Base-by-base conservation (phyloP, 2,329 filamentous ascomycete species). In the Tricladium varicosporioides region DNA sequence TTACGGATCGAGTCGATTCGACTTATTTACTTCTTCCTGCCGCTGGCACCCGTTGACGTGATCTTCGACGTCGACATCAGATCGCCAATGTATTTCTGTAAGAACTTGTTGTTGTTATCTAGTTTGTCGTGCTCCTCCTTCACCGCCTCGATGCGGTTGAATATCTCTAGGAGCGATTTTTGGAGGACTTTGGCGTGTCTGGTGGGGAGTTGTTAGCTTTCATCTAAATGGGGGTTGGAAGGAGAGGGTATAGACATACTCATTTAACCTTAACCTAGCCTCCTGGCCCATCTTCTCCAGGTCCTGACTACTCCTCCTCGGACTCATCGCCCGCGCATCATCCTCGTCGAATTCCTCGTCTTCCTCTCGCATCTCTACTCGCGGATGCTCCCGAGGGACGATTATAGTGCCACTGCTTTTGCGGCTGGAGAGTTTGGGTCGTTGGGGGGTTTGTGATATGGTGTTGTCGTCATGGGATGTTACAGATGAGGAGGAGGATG, bases 1-100 rank as follows among this genome's bases (percentile, higher is more conserved):
- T 52, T 15, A 8, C 5, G 36, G 11, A 40, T 11, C n/a, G 11
- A 10, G 36, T n/a, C 36, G 36, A 27, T 46, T 27, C 22, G 15
- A 18, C 5, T 13, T 42, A 14, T 54, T 53, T 60, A 65, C 56
- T 69, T 69, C 60, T 66, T 68, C 50, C 67, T 53, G 16, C 64
- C 58, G 18, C 62, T 61, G 9, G 64, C 64, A 19, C 69, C 68
- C 7, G 67, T 68, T 15, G 85, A 80, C 1, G 85, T 88, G 65
- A 89, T 88, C 70, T 88, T 88, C 71, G 83, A 86, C n/a, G 86
- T 88, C 65, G 91, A 90, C 84, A 96, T 97, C 54, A 97, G 80
- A 70, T 96, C 93, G 63, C 93, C 93, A 68, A 97, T 97, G 72
- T 97, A 97, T 73, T 96, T 96, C 74, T 97, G 93, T 48, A 99